Evolutionary conservation across 2,329 filamentous ascomycete species (phyloP).

Genomic region (Pseudodiploospora longispora): DNA sequence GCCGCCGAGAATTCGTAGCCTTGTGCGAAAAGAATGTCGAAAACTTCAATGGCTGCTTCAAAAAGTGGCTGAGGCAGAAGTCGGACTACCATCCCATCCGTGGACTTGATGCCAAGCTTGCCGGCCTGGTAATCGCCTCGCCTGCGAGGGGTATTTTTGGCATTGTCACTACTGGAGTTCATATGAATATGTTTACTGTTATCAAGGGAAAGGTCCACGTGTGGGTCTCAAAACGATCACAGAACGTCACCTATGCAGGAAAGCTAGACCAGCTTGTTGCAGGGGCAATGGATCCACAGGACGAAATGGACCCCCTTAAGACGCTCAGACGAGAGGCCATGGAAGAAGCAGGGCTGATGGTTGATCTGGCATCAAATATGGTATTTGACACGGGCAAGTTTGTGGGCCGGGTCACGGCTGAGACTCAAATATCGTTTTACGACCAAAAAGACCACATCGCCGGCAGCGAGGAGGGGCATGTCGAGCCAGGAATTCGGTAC

Average conservation of each 20-base stretch:
- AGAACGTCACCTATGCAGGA: slow-evolving; percentile 22
- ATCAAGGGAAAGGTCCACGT: slow-evolving; percentile 19
- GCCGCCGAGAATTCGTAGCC: slow-evolving; percentile 12
- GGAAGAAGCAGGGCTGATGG: slow-evolving; percentile 24
- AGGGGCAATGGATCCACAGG: slow-evolving; percentile 24
- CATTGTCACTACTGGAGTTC: slow-evolving; percentile 27
- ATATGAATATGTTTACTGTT: slow-evolving; percentile 28
- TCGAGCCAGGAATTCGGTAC: slow-evolving; percentile 30
- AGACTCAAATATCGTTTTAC: slow-evolving; percentile 24
- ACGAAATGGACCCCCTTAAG: slow-evolving; percentile 17
- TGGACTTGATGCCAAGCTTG: slow-evolving; percentile 12
- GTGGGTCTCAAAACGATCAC: slow-evolving; percentile 26
- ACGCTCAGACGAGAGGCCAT: slow-evolving; percentile 24
- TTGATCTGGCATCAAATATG: slow-evolving; percentile 15
- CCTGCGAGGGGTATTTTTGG: slow-evolving; percentile 27
- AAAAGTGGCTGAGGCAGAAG: slow-evolving; percentile 17
- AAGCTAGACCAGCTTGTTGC: slow-evolving; percentile 30
- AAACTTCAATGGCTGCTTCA: slow-evolving; percentile 17
- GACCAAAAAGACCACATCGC: slow-evolving; percentile 23
- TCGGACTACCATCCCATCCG: slow-evolving; percentile 21
- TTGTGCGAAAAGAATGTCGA: slow-evolving; percentile 19
- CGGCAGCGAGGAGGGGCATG: slow-evolving; percentile 22
- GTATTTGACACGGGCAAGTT: slow-evolving; percentile 10
- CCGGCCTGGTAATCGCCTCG: slow-evolving; percentile 21
- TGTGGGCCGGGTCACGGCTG: slow-evolving; percentile 17